Evolutionary conservation across 768 basidiomycete species (phyloP).

Genomic region (Boletus reticulatus): DNA sequence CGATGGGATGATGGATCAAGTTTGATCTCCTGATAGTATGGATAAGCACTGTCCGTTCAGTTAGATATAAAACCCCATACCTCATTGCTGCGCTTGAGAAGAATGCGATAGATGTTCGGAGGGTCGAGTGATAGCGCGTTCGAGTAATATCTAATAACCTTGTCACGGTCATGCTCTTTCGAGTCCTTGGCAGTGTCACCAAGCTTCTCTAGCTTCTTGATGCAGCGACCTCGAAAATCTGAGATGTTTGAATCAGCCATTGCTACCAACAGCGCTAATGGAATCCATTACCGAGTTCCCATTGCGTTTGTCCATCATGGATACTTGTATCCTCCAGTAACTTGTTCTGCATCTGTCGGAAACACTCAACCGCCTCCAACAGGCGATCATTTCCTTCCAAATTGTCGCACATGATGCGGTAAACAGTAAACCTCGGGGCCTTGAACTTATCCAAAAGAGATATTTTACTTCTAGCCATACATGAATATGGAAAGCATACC

Average conservation of each 20-base stretch:
- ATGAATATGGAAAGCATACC: neutral
- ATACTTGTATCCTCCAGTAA: neutral
- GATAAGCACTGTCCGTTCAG: neutral
- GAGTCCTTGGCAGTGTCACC: neutral
- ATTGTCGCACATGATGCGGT: neutral
- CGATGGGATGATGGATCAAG: neutral
- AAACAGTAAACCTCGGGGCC: neutral
- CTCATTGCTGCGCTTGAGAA: slow-evolving; percentile 7
- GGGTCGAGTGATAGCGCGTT: neutral
- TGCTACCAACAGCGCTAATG: neutral
- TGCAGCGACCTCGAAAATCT: slow-evolving; percentile 3
- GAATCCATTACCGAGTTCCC: neutral
- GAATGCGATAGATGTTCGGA: neutral
- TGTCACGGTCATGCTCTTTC: neutral
- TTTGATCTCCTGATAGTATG: neutral
- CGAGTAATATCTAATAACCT: neutral
- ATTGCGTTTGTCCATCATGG: neutral
- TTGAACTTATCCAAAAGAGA: neutral
- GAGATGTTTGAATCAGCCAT: neutral
- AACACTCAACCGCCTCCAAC: neutral
- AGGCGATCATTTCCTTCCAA: neutral
- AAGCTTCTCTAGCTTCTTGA: neutral
- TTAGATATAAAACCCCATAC: neutral
- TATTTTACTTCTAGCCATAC: too few species aligned
- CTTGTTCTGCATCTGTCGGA: neutral